Base-by-base conservation (phyloP, 805 yeast genomes). In the Wickerhamiella alocasiicola region DNA sequence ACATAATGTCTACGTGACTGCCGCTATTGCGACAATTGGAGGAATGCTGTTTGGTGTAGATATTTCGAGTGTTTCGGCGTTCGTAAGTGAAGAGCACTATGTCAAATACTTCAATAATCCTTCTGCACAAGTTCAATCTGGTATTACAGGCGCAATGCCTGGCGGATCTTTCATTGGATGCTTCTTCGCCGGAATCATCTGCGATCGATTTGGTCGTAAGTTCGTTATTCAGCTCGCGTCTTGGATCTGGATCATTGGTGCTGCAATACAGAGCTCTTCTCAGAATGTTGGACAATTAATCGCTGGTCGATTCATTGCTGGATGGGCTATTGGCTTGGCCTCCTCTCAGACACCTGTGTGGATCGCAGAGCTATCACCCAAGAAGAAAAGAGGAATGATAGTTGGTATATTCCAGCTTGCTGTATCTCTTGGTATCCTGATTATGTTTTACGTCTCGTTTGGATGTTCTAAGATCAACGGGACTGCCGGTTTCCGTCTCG, bases 11-110 rank as follows among this genome's bases (percentile, higher is more conserved):
- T 75, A 68, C 53, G 53, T 70, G 27, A 71, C 76, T 37, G 72
- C 80, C 9, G 49, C 57, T 17, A 67, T 76, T 27, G 67, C 84
- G 35, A 68, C 81, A 45, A 56, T 79, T 19, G 79, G 82, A 32
- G 88, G 87, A 34, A 62, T 75, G 61, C 68, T 81, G 57, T 74
- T 79, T 59, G 93, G 94, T 43, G 72, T 80, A 53, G 94, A 83
- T 57, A 75, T 80, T 41, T 74, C 88, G 2, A 80, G 93, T 0
- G 72, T 82, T 64, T 71, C 85, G 1, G 76, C 82, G 2, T 79
- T 81, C 51, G 64, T 81, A 31, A 65, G 67, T 2, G 60, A 68
- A 7, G 58, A 56, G 0, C 61, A 64, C 17, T 82, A 81, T 55
- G 56, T 56, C 21, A 48, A 56, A 0, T 76, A 58, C 23, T 81